Percentiles rank a stretch among this genome's conserved stretches.
phyloP scores from a whole-genome alignment of 2,329 filamentous ascomycete species.

The Bipolaris zeicola region DNA sequence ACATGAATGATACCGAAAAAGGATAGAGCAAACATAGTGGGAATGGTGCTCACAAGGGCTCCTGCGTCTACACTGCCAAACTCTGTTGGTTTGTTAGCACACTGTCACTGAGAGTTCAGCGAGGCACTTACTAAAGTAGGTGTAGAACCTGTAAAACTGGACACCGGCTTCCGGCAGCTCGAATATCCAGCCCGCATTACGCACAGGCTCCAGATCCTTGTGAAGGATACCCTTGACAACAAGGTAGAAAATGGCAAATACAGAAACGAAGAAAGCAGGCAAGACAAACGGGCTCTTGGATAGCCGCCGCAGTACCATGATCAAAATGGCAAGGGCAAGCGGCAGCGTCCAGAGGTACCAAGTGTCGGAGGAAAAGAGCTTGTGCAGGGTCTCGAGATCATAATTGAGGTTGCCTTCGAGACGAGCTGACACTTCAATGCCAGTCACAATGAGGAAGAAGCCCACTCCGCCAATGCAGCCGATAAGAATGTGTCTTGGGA shows the following conservation, averaged over 20 bases:
- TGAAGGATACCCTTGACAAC: constrained; percentile 72
- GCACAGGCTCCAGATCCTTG: constrained; percentile 69
- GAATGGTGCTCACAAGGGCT: constrained; percentile 81
- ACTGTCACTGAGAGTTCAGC: neutral
- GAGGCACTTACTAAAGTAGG: constrained; percentile 77
- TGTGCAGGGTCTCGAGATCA: constrained; percentile 74
- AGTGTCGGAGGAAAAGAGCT: constrained; percentile 75
- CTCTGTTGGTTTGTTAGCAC: constrained; percentile 57
- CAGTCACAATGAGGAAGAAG: constrained; percentile 90
- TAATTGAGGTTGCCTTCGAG: constrained; percentile 86
- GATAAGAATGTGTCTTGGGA: constrained; percentile 93
- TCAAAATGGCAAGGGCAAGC: constrained; percentile 72
- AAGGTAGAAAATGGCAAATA: constrained; percentile 78
- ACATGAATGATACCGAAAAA: constrained; percentile 98
- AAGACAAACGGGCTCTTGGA: constrained; percentile 84
- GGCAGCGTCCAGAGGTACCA: constrained; percentile 84
- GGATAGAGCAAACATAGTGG: constrained; percentile 94
- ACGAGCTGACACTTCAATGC: constrained; percentile 89
- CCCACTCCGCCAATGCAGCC: constrained; percentile 97
- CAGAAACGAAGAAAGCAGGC: constrained; percentile 81
- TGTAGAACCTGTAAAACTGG: constrained; percentile 98
- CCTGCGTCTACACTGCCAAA: constrained; percentile 81
- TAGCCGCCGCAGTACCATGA: constrained; percentile 77
- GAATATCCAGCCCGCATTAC: constrained; percentile 87
- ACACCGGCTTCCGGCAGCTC: constrained; percentile 80